Percentiles rank a stretch among this genome's conserved stretches.
Conservation (phyloP, 2,329 filamentous ascomycete genomes). For the Fusarium algeriense region DNA sequence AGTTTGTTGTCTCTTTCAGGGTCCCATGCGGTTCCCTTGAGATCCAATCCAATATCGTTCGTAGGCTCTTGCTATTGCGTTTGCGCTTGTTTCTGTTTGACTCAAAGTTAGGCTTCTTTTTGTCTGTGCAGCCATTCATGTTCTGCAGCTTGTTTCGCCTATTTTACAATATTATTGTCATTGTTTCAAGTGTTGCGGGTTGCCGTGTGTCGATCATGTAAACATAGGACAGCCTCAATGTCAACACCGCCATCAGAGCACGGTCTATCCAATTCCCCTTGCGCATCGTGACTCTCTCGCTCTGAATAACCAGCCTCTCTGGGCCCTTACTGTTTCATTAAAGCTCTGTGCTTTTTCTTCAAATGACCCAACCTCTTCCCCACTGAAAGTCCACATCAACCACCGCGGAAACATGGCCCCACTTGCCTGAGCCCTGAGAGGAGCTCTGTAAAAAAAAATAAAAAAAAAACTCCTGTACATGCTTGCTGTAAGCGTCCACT, state of each 20-base stretch:
- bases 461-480: background rate
- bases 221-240: constrained; percentile 16
- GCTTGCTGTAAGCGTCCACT: constrained; percentile 32
- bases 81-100: constrained; percentile 3
- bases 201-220: constrained; percentile 26
- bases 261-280: constrained; percentile 23
- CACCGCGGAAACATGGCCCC: constrained; percentile 6
- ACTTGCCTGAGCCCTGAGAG: constrained; percentile 27
- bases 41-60: constrained; percentile 23
- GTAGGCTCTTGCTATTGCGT: background rate
- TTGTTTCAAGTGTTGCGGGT: constrained; percentile 15
- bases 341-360: background rate
- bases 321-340: constrained; percentile 15
- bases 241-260: constrained; percentile 17
- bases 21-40: constrained; percentile 22
- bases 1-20: constrained; percentile 20
- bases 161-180: constrained; percentile 5
- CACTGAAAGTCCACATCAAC: constrained; percentile 11
- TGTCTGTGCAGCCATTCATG: background rate
- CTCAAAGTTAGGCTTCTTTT: background rate
- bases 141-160: constrained; percentile 13
- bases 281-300: constrained; percentile 19
- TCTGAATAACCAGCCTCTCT: constrained; percentile 14
- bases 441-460: constrained; percentile 1
- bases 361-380: constrained; percentile 8